Percentiles rank a stretch among this genome's conserved stretches.
Conservation (phyloP, 225 moss, liverwort and hornwort genomes). For the Thuidium tamariscinum region DNA sequence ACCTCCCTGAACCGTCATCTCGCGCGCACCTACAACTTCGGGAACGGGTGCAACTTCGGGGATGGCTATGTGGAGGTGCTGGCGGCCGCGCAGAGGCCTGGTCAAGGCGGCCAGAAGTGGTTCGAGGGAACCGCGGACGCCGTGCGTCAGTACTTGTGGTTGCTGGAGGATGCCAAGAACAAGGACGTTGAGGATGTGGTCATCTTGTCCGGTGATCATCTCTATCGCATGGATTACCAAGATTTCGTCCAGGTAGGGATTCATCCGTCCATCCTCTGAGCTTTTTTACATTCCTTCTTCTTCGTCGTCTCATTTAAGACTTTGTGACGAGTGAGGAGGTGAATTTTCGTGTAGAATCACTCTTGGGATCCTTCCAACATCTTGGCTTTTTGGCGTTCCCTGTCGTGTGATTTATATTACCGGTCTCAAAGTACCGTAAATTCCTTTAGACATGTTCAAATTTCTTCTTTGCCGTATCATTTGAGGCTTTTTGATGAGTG, state of each 20-base stretch:
- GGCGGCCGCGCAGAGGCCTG: constrained; percentile 69
- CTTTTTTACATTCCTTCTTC: background rate
- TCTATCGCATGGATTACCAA: constrained; percentile 94
- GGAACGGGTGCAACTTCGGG: constrained; percentile 46
- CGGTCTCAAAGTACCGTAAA: background rate
- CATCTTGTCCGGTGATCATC: constrained; percentile 80
- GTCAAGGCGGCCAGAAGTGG: constrained; percentile 55
- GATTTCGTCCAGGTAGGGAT: constrained; percentile 61
- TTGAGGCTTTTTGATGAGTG: background rate
- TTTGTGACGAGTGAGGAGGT: background rate
- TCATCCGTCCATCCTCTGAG: background rate
- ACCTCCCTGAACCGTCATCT: constrained; percentile 44
- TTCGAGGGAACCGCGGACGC: constrained; percentile 86
- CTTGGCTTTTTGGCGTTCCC: too few species aligned
- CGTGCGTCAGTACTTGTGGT: constrained; percentile 78
- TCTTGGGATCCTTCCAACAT: background rate
- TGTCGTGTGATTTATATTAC: background rate
- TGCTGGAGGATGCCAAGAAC: constrained; percentile 82
- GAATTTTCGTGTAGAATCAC: background rate
- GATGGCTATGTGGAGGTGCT: constrained; percentile 57
- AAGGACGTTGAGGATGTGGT: constrained; percentile 71
- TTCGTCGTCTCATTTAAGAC: background rate
- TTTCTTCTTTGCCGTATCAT: background rate
- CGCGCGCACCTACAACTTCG: constrained; percentile 46
- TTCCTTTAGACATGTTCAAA: background rate